A percentile compares a stretch with the other conserved stretches of the same genome.
phyloP scores from a whole-genome alignment of 805 yeast species.

The Metschnikowia bowlesiae region DNA sequence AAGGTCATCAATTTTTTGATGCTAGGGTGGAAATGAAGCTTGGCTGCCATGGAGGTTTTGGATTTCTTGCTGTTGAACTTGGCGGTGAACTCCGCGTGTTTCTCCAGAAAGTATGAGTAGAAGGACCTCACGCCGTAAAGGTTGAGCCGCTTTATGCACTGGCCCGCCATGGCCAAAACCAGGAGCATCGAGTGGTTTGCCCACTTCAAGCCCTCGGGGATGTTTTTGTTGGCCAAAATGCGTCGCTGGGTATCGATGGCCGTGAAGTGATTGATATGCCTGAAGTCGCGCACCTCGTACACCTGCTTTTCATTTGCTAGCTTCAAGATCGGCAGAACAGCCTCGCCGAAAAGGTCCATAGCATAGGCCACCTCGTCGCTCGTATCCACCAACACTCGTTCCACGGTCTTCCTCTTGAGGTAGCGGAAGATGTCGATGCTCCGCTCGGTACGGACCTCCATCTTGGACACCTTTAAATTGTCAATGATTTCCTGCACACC shows the following conservation, averaged over 20 bases:
- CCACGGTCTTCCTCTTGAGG: conserved; percentile 64
- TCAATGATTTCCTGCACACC: conserved; percentile 82
- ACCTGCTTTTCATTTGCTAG: conserved; percentile 62
- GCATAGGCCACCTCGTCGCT: conserved; percentile 54
- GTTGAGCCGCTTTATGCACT: conserved; percentile 60
- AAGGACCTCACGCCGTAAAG: conserved; percentile 83
- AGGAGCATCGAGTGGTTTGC: conserved; percentile 58
- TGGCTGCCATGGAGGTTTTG: conserved; percentile 57
- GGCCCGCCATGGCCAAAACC: conserved; percentile 67
- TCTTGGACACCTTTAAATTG: conserved; percentile 65
- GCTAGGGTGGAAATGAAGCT: conserved; percentile 52
- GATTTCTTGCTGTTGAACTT: conserved; percentile 56
- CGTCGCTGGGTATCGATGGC: conserved; percentile 67
- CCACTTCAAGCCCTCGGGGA: conserved; percentile 74
- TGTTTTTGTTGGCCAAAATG: conserved; percentile 46
- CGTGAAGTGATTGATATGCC: conserved; percentile 61
- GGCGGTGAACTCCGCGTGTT: conserved; percentile 52
- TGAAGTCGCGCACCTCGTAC: conserved; percentile 63
- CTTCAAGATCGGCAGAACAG: conserved; percentile 61
- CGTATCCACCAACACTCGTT: conserved; percentile 51
- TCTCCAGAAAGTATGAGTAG: conserved; percentile 58
- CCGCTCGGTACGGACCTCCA: conserved; percentile 83
- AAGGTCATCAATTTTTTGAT: conserved; percentile 41
- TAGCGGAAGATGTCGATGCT: conserved; percentile 77
- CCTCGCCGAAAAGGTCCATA: conserved; percentile 52